Base-by-base conservation (phyloP, 2,329 filamentous ascomycete genomes). In the Arthrinium phaeospermum region DNA sequence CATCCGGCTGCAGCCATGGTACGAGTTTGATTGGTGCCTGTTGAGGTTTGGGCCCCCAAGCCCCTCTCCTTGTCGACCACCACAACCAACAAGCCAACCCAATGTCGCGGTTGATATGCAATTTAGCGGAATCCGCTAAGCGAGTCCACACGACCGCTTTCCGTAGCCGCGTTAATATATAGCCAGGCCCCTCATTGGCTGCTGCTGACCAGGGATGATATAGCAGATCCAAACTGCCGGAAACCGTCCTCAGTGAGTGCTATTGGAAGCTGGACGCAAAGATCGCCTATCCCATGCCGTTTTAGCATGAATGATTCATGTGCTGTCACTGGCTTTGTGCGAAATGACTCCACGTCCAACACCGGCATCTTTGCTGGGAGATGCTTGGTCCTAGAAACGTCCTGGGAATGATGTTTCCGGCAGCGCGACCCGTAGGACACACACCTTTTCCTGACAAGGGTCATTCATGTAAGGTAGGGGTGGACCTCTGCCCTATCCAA, bases 121-220 rank as follows among this genome's bases (percentile, higher is more conserved):
- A 22, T 49, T 45, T 22, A 44, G 68, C 49, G 61, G 57, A 51
- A 13, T 49, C 30, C 16, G 30, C 49, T 47, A 51, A 71, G 46
- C 44, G 45, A 61, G 46, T 34, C 72, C 72, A 73, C 69, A 37
- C 57, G 67, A 24, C 68, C 27, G n/a, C 22, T 27, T 24, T 34
- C 30, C 57, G 53, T 73, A 73, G 70, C 47, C 72, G 72, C 72
- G 70, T 22, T 67, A 69, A 73, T 71, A 19, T 73, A 37, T 45
- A 34, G 30, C 22, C 67, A 2, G n/a, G 27, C 12, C 30, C 6
- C 24, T 49, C 37, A 71, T 73, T 73, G 72, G 72, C 27, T 47
- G 51, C 14, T 67, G 51, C 14, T 34, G 45, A 27, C 16, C 57
- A 45, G 10, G 67, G 45, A 41, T 47, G 27, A 44, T 47, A 47